phyloP scores from a whole-genome alignment of 2,329 filamentous ascomycete species.

The Laburnicola sp. region DNA sequence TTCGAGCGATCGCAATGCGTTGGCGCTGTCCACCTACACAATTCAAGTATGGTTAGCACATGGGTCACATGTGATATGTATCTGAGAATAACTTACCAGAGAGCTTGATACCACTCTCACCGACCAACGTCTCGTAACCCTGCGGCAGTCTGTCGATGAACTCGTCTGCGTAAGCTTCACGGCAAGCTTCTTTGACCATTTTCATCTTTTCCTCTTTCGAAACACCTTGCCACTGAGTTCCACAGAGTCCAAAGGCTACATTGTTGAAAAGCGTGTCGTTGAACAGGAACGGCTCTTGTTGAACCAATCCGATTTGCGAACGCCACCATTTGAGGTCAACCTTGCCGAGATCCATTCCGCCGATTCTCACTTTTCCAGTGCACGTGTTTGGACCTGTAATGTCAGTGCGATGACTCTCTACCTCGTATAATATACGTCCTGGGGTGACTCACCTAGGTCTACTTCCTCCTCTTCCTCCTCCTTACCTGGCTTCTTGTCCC shows the following conservation, averaged over 20 bases:
- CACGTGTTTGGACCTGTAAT: slow-evolving; percentile 34
- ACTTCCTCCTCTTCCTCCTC: slow-evolving; percentile 7
- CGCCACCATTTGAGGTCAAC: slow-evolving; percentile 51
- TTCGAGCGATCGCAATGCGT: slow-evolving; percentile 73
- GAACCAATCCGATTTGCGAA: slow-evolving; percentile 50
- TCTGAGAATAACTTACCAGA: slow-evolving; percentile 55
- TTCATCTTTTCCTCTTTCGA: slow-evolving; percentile 59
- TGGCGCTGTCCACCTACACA: slow-evolving; percentile 70
- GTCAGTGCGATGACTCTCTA: neutral
- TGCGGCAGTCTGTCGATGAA: slow-evolving; percentile 48
- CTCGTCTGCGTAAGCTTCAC: slow-evolving; percentile 45
- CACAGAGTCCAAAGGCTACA: slow-evolving; percentile 44
- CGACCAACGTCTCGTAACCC: slow-evolving; percentile 73
- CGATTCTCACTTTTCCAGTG: slow-evolving; percentile 37
- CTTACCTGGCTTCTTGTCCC: slow-evolving; percentile 4
- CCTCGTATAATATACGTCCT: neutral
- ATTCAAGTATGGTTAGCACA: neutral
- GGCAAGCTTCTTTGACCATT: slow-evolving; percentile 52
- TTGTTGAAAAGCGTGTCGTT: slow-evolving; percentile 47
- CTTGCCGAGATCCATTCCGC: slow-evolving; percentile 29
- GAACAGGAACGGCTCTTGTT: slow-evolving; percentile 49
- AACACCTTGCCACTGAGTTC: slow-evolving; percentile 54
- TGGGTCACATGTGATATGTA: neutral
- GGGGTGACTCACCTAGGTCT: slow-evolving; percentile 3
- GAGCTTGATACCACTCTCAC: slow-evolving; percentile 75